Conservation (phyloP, 305 asterid species). For the Withania somnifera region DNA sequence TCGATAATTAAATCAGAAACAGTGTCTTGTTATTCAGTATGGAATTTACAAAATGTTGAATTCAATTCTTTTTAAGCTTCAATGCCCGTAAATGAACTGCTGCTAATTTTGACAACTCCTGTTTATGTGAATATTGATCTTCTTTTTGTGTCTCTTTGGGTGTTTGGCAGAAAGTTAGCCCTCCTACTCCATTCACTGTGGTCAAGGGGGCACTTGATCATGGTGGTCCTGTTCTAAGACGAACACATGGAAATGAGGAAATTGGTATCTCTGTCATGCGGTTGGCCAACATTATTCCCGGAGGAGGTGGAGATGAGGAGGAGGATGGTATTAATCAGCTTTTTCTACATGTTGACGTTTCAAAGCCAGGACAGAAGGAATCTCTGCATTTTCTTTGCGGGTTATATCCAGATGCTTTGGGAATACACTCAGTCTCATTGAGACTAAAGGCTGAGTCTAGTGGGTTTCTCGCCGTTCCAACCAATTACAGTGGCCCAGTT, state of each 20-base stretch:
- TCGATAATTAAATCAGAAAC: neutral
- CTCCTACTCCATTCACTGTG: conserved; percentile 78
- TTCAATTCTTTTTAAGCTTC: neutral
- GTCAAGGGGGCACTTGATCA: conserved; percentile 68
- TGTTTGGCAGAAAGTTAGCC: conserved; percentile 63
- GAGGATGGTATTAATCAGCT: conserved; percentile 52
- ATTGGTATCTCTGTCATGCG: conserved; percentile 67
- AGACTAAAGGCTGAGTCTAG: conserved; percentile 52
- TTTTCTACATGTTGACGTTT: conserved; percentile 68
- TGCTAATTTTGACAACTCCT: neutral
- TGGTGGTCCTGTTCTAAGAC: conserved; percentile 65
- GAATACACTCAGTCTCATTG: conserved; percentile 76
- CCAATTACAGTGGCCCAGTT: conserved; percentile 61
- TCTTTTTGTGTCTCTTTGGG: neutral
- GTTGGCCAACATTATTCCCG: conserved; percentile 60
- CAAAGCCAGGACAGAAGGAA: conserved; percentile 59
- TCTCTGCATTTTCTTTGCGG: conserved; percentile 87
- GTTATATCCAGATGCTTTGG: conserved; percentile 88
- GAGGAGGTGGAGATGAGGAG: conserved; percentile 35
- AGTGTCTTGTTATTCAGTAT: neutral
- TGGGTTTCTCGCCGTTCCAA: conserved; percentile 37
- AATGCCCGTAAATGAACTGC: neutral
- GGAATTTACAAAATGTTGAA: neutral
- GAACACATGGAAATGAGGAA: conserved; percentile 64
- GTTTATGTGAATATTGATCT: neutral